Percentiles rank a stretch among this genome's conserved stretches.
These are phyloP conservation scores for Didymosphaeria variabile DNA, from an alignment of 2,329 filamentous ascomycete genomes.

Conservation along the genomic window DNA sequence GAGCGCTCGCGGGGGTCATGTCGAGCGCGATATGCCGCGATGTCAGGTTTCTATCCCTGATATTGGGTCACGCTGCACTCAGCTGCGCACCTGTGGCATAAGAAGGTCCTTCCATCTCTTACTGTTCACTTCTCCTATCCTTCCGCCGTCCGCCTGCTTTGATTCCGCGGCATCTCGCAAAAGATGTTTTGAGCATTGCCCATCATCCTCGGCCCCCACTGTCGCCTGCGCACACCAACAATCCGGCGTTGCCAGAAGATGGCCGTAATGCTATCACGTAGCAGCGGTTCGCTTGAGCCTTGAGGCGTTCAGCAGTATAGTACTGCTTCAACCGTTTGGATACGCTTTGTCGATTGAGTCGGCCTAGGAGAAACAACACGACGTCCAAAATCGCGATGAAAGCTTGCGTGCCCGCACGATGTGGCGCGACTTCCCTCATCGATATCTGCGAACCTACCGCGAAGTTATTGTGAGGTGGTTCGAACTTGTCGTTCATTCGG, in stretches of 20 bases:
- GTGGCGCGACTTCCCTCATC: not conserved
- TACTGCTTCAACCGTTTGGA: not conserved
- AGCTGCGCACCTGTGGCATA: not conserved
- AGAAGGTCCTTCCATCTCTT: not conserved
- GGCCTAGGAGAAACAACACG: not conserved
- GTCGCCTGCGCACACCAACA: not conserved
- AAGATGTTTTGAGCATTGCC: not conserved
- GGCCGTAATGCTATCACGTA: not conserved
- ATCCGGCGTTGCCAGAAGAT: not conserved
- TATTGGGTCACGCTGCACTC: not conserved
- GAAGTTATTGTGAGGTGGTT: not conserved
- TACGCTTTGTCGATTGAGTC: not conserved
- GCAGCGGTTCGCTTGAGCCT: not conserved
- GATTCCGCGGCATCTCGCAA: not conserved
- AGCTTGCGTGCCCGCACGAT: not conserved
- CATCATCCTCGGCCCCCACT: constrained; percentile 1
- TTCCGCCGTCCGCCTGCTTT: not conserved
- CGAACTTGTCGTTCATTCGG: not conserved
- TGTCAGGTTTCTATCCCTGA: not conserved
- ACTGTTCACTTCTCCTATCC: not conserved
- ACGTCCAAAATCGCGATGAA: not conserved
- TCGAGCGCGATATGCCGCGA: not conserved
- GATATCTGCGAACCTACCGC: not conserved
- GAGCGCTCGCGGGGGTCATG: constrained; percentile 5
- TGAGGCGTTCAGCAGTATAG: not conserved